Conservation (phyloP, 129 eudicot genomes). For the Glebionis coronaria region DNA sequence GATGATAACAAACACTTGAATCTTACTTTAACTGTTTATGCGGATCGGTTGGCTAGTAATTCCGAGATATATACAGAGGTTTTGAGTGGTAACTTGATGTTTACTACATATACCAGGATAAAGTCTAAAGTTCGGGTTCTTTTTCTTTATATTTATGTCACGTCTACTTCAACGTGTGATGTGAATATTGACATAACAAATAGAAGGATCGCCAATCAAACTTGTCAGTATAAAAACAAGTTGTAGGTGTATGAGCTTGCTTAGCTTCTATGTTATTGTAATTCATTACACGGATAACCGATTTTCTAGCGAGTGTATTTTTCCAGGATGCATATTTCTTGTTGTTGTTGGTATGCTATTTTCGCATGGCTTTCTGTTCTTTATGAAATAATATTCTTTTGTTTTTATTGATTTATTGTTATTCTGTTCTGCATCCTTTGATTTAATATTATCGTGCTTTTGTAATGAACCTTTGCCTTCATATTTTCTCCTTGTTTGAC, state of each 20-base stretch:
- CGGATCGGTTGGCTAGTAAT: too few species aligned
- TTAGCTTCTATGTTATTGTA: too few species aligned
- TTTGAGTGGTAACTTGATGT: too few species aligned
- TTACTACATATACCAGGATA: too few species aligned
- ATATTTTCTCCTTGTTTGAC: background rate
- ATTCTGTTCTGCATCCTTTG: background rate
- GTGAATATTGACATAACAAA: slow-evolving; percentile 28
- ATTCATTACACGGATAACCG: too few species aligned
- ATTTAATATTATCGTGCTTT: too few species aligned
- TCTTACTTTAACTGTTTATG: too few species aligned
- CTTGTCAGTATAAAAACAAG: slow-evolving; percentile 56
- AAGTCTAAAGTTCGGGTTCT: slow-evolving; percentile 60
- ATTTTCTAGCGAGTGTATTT: too few species aligned
- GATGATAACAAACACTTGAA: too few species aligned
- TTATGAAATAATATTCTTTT: background rate
- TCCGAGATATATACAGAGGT: slow-evolving; percentile 41
- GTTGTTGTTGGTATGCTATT: background rate
- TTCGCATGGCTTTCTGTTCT: too few species aligned
- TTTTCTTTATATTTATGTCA: slow-evolving; percentile 50
- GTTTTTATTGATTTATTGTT: background rate
- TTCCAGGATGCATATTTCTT: background rate
- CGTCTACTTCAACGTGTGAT: slow-evolving; percentile 60
- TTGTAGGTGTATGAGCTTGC: slow-evolving; percentile 14
- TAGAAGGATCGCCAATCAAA: slow-evolving; percentile 37
- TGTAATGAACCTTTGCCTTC: background rate